phyloP scores from a whole-genome alignment of 2,329 filamentous ascomycete genomes.

The Diaporthe amygdali region DNA sequence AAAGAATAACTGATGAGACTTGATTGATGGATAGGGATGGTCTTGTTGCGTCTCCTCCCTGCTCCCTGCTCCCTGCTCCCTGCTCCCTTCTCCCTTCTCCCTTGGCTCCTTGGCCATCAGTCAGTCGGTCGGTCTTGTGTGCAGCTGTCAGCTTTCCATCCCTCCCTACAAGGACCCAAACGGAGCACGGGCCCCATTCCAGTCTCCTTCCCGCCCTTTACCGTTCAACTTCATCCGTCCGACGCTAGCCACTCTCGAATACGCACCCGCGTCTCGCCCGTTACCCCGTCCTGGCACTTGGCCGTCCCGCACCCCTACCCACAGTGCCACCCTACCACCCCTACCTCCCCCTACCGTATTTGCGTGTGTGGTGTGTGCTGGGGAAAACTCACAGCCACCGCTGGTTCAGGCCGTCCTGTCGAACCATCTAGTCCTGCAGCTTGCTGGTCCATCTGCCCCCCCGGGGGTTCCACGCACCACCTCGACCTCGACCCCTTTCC shows the following conservation, averaged over 20 bases:
- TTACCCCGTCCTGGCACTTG: neutral
- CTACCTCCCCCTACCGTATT: too few relatives aligned
- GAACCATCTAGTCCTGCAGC: constrained; percentile 1
- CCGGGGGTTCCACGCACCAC: neutral
- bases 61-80: neutral
- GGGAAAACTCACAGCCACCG: constrained; percentile 8
- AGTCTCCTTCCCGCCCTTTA: neutral
- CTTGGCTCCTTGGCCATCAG: too few relatives aligned
- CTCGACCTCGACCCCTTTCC: constrained; percentile 9
- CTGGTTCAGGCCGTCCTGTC: neutral
- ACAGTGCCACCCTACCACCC: too few relatives aligned
- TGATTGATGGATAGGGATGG: too few relatives aligned
- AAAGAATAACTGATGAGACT: neutral
- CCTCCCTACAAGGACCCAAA: too few relatives aligned
- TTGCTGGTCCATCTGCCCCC: neutral
- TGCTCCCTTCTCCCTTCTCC: neutral
- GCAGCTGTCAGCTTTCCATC: neutral
- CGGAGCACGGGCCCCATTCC: neutral
- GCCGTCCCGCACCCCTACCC: neutral
- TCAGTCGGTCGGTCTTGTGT: neutral
- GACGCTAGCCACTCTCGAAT: too few relatives aligned
- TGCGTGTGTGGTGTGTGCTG: neutral
- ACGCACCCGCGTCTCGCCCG: neutral
- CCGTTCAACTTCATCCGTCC: too few relatives aligned
- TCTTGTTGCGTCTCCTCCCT: too few relatives aligned